Evolutionary conservation across 225 moss, liverwort and hornwort genomes (phyloP), one percentile per base, ranked within the genome.

Genomic region (Pseudisothecium myosuroides): DNA sequence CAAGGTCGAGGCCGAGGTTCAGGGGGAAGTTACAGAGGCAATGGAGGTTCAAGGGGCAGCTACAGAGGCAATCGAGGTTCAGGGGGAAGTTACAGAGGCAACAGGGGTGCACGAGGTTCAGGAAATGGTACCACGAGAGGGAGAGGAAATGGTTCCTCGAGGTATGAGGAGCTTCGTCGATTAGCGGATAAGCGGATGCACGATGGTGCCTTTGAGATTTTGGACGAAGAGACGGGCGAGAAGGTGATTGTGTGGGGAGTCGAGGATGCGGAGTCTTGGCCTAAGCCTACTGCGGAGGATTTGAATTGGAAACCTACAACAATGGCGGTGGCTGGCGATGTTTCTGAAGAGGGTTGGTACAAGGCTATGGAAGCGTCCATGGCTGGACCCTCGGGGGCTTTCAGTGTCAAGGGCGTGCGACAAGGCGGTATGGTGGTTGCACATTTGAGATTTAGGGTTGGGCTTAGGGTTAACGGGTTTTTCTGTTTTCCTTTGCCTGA

Each of bases 211-310:
- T 98, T 97, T 82, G 88, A 91, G 69, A 90, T 98, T 91, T 58
- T 93, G 56, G 97, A 97, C 82, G 95, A 97, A 73, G 90, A 93
- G 90, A 95, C 98, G 13, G 98, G 98, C n/a, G 97, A 98, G 47
- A 90, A 91, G 81, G 97, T 97, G 65, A 88, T 99, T 14, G 98
- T 99, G 21, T 99, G 97, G 98, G 98, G 96, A 59, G 92, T 96
- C 21, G 98, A 99, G 86, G 95, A 89, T 58, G 85, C 90, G 28
- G 96, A 95, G 26, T 90, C 88, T 67, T 54, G 91, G 75, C 98
- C 97, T 7, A 83, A 89, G 74, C 98, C 97, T 10, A 95, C 94
- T 41, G 82, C 90, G 49, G 90, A 93, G n/a, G 96, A 99, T 47
- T 90, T 99, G 92, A 92, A 93, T 58, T 99, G 98, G 98, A 95